Conservation (phyloP, 495 filamentous ascomycete species). For the Annulohypoxylon nitens region DNA sequence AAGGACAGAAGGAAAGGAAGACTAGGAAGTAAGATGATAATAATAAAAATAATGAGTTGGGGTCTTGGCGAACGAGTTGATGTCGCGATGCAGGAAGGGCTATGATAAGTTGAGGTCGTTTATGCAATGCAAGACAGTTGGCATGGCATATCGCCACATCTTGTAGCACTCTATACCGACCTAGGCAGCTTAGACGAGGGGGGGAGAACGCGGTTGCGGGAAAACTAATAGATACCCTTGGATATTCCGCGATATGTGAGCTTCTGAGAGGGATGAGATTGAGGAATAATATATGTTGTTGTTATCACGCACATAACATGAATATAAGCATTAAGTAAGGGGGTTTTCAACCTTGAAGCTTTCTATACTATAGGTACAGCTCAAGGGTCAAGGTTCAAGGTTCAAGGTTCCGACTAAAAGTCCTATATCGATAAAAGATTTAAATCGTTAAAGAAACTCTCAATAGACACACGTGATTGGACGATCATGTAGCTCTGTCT, state of each 20-base stretch:
- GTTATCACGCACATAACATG: not conserved
- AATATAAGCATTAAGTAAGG: too few species aligned
- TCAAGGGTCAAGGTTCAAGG: too few species aligned
- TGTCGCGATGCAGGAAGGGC: conserved; percentile 39
- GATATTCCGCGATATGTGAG: not conserved
- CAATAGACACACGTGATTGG: conserved; percentile 37
- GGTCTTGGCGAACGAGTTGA: conserved; percentile 30
- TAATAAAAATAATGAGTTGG: conserved; percentile 19
- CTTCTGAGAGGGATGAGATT: not conserved
- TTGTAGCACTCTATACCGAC: conserved; percentile 41
- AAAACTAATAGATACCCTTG: conserved; percentile 8
- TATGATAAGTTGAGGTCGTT: conserved; percentile 47
- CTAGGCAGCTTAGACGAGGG: conserved; percentile 23
- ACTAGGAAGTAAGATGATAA: too few species aligned
- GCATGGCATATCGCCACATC: conserved; percentile 50
- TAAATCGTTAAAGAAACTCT: conserved; percentile 17
- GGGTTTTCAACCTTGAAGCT: too few species aligned
- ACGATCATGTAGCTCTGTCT: not conserved
- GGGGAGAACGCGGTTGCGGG: conserved; percentile 31
- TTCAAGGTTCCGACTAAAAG: not conserved
- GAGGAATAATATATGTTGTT: not conserved
- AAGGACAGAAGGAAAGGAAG: conserved; percentile 5
- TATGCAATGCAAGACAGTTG: conserved; percentile 58
- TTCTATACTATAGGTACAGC: not conserved
- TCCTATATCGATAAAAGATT: not conserved